A percentile compares a stretch with the other conserved stretches of the same genome.
These are phyloP conservation scores for Isoetes taiwanensis DNA, from an alignment of 75 land plant species.

Conservation along the genomic window DNA sequence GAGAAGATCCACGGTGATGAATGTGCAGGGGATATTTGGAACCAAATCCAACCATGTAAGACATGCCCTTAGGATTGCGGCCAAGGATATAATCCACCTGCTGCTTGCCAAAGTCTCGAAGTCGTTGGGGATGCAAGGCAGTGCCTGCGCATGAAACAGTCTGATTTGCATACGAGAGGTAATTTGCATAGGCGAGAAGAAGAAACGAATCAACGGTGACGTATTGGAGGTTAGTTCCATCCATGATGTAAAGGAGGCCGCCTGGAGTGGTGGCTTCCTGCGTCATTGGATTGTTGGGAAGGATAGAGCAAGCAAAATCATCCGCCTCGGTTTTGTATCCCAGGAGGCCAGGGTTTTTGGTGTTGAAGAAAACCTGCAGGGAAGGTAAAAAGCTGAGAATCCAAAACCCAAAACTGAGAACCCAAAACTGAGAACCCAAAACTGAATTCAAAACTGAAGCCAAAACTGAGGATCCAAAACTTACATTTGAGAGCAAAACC, in stretches of 20 bases:
- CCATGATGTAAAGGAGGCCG: conserved; percentile 52
- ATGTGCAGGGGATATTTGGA: conserved; percentile 45
- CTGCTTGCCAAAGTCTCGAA: conserved; percentile 43
- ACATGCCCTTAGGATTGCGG: conserved; percentile 42
- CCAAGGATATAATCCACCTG: conserved; percentile 86
- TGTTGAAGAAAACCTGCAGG: no score
- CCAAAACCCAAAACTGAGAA: no score
- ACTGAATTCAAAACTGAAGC: no score
- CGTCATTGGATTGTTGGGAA: conserved; percentile 31
- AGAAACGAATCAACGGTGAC: conserved; percentile 66
- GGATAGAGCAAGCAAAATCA: conserved; percentile 46
- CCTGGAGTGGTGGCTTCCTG: conserved; percentile 67
- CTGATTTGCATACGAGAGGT: conserved; percentile 25
- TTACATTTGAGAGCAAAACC: conserved; percentile 60
- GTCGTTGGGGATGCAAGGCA: conserved; percentile 24
- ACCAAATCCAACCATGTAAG: conserved; percentile 88
- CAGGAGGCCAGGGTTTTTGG: no score
- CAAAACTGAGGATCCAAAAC: no score
- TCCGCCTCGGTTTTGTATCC: conserved; percentile 45
- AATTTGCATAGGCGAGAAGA: conserved; percentile 53
- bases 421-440: no score
- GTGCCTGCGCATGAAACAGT: conserved; percentile 30
- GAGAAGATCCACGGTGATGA: conserved; percentile 78
- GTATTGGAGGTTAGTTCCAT: conserved; percentile 54
- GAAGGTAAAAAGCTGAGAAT: no score